Evolutionary conservation across 2,329 filamentous ascomycete species (phyloP), one percentile per base, ranked within the genome.

Genomic region (Dothiorella sarmentorum): DNA sequence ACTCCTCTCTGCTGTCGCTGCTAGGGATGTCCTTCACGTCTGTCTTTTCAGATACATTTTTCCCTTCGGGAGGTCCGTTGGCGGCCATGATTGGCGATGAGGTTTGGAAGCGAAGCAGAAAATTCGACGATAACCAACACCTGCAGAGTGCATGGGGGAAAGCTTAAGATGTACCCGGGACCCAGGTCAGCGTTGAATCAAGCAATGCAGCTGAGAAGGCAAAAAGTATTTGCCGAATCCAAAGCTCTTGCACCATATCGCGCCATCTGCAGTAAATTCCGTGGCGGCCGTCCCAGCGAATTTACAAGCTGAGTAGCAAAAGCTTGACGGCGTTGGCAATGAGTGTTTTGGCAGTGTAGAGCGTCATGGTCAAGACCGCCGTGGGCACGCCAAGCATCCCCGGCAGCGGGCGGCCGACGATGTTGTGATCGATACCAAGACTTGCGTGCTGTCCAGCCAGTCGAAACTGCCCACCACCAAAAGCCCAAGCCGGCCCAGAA

Each of bases 361-460:
- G 17, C 20, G 13, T 29, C 33, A n/a, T 27, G 22, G 33, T 7
- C 49, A 53, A 40, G 49, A 29, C 22, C 22, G 10, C 35, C 15
- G 33, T 53, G 11, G 49, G 49, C n/a, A 35, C 33, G 49, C 49
- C 49, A 53, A 53, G 49, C 29, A 40, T 20, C n/a, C 5, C 24
- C 24, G 49, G n/a, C 22, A 20, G 49, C 49, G 33, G 33, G 22
- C 33, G 33, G 22, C 7, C 33, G 24, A 27, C 15, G 35, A 52
- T 52, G 49, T 33, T 33, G 49, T 53, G 49, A 53, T 53, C 24
- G 22, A 29, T 53, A 53, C 49, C 49, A 53, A 53, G 49, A 38
- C 49, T 53, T 53, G 49, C 49, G 49, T 53, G 49, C 49, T 53
- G 35, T n/a, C 37, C 24, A 40, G 49, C 49, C 49, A 40, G 35